Conservation (phyloP, 2,329 filamentous ascomycete genomes). For the Claviceps arundinis region DNA sequence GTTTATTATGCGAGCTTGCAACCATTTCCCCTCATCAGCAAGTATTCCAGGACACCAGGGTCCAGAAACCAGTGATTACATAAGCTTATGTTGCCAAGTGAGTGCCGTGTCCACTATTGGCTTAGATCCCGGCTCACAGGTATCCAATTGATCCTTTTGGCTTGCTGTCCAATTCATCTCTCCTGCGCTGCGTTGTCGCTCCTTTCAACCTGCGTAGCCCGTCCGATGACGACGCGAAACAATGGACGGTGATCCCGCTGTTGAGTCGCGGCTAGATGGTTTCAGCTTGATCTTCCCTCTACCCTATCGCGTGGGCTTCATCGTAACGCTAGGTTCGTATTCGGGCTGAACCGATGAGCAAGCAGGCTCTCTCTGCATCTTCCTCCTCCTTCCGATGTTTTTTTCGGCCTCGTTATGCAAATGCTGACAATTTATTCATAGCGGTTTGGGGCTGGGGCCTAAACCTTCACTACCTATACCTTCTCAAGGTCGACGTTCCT, state of each 20-base stretch:
- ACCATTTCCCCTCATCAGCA: too few relatives aligned
- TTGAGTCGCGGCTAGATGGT: constrained; percentile 61
- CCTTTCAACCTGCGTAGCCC: not conserved
- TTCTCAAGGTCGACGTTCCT: constrained; percentile 75
- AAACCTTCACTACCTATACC: constrained; percentile 77
- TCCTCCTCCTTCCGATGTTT: not conserved
- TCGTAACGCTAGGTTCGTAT: constrained; percentile 65
- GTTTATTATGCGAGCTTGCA: too few relatives aligned
- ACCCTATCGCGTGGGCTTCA: constrained; percentile 77
- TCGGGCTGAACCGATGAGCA: not conserved
- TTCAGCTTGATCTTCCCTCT: constrained; percentile 81
- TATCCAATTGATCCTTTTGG: too few relatives aligned
- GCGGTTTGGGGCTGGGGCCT: constrained; percentile 91
- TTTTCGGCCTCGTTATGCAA: not conserved
- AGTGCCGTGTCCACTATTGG: too few relatives aligned
- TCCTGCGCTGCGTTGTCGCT: not conserved
- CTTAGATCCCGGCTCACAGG: too few relatives aligned
- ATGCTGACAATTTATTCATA: constrained; percentile 22
- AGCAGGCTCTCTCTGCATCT: not conserved
- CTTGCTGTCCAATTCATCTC: not conserved
- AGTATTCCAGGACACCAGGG: too few relatives aligned
- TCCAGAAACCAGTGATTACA: too few relatives aligned
- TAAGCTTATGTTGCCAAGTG: too few relatives aligned
- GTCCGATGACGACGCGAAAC: constrained; percentile 5
- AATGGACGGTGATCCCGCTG: constrained; percentile 64